Base-by-base conservation (phyloP, 2,329 filamentous ascomycete species). In the Talaromyces islandicus region DNA sequence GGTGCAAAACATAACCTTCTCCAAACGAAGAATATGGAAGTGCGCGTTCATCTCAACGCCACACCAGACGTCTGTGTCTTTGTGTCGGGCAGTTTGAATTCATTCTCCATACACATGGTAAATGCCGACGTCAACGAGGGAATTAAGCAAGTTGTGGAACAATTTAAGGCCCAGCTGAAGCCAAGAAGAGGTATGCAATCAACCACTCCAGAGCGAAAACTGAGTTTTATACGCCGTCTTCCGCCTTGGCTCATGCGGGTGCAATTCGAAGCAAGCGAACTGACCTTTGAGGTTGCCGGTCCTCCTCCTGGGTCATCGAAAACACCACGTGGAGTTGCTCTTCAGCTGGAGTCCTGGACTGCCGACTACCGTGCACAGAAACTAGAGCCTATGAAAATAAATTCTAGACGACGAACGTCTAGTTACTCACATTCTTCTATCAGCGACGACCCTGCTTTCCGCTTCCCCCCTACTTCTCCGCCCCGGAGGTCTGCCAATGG, bases 81-180 rank as follows among this genome's bases (percentile, higher is more conserved):
- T 58, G 85, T 88, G 11, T 88, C 85, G 55, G 92, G 90, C 21
- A 91, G 86, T 63, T 78, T 97, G 2, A 90, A 96, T 70, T 95
- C 91, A 0, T 92, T 95, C 65, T 90, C 91, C 1, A 82, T 96
- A 54, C 94, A 92, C 69, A 88, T 99, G 81, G 88, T 97, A 9
- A 87, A 93, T 24, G 88, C 91, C 6, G 94, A 99, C 70, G 96
- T 99, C 61, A 94, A 88, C 58, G 89, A 95, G 69, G 95, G 94
- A 24, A 82, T 99, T 32, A 90, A 90, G 25, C 91, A 97, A 71
- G 97, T 99, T 63, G 86, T 97, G 14, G 85, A 87, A 48, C 92
- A 97, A 69, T 81, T 97, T 57, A 85, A 88, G 51, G 85, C 85
- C 30, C 86, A 90, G 62, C 83, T 89, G 10, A 83, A 88, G 64